Percentiles rank a stretch among this genome's conserved stretches.
phyloP scores from a whole-genome alignment of 2,329 filamentous ascomycete genomes.

The Lachnellula arida region DNA sequence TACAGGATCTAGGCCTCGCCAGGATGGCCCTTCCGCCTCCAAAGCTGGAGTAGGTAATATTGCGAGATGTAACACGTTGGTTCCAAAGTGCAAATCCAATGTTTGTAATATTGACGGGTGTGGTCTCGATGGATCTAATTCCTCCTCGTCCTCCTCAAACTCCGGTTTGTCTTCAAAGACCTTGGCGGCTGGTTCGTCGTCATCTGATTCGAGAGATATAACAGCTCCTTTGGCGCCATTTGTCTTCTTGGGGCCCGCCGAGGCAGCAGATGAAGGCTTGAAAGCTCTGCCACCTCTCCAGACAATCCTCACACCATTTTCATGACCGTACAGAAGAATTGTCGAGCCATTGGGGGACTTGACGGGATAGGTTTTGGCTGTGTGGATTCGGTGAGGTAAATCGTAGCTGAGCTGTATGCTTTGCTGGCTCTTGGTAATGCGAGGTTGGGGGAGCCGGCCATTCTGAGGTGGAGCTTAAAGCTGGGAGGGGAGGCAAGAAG shows the following conservation, averaged over 20 bases:
- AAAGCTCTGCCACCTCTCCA: conserved; percentile 61
- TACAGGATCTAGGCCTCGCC: conserved; percentile 43
- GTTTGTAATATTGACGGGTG: conserved; percentile 55
- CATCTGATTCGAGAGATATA: conserved; percentile 61
- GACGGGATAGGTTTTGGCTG: conserved; percentile 57
- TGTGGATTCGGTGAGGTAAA: conserved; percentile 52
- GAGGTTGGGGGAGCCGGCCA: conserved; percentile 23
- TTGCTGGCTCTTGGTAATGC: conserved; percentile 24
- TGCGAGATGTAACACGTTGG: conserved; percentile 51
- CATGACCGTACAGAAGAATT: conserved; percentile 59
- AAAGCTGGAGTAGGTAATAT: conserved; percentile 47
- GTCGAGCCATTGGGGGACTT: conserved; percentile 59
- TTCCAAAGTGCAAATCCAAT: conserved; percentile 56
- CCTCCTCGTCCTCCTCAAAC: conserved; percentile 51
- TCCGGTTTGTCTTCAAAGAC: conserved; percentile 50
- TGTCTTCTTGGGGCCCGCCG: conserved; percentile 37
- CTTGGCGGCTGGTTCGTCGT: conserved; percentile 41
- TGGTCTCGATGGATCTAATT: conserved; percentile 30
- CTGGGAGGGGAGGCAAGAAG: background rate
- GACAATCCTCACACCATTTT: conserved; percentile 55
- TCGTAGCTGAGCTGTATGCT: conserved; percentile 47
- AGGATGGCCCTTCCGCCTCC: conserved; percentile 45
- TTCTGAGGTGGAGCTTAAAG: conserved; percentile 6
- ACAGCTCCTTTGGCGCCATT: conserved; percentile 53
- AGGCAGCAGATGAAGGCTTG: conserved; percentile 40